Base-by-base conservation (phyloP, 805 yeast species). In the Blastobotrys chiropterorum region DNA sequence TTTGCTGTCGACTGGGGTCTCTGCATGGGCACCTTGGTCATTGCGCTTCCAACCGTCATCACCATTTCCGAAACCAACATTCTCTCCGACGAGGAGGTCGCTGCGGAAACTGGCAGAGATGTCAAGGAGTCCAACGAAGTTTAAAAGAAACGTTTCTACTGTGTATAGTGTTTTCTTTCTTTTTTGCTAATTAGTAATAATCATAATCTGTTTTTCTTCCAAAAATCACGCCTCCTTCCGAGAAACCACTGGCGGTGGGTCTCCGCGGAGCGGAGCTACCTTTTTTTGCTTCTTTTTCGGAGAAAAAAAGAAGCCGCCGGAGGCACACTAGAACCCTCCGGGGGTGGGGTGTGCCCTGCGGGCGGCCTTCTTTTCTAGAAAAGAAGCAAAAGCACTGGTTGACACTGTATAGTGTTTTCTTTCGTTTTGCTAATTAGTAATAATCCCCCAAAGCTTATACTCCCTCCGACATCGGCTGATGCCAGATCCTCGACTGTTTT, bases 1-100 rank as follows among this genome's bases (percentile, higher is more conserved):
- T 78, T 78, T 61, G 78, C 67, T 11, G 65, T 76, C 20, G 71
- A 77, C 22, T 79, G 84, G 83, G 84, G 69, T 6, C 67, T 81
- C 55, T 66, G 71, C 38, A 69, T 65, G 34, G 82, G 72, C 8
- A 64, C 81, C 21, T 66, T 81, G 56, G 14, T 79, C 8, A 56
- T 80, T 57, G 81, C 76, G 6, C 57, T 70, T 11, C 83, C 84
- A 4, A 62, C 76, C 50, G 62, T 76, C 15, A 70, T 66, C 53
- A 42, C 48, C 5, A 69, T 68, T 60, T 69, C 63, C 52, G 67
- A 77, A 53, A 67, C 69, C 16, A 80, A 76, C 55, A 72, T 69
- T 49, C 73, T 80, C 16, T 65, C 58, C 42, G 21, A 21, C 31
- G 50, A 40, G 13, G 49, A 41, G 38, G 22, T 7, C 14, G 38